Evolutionary conservation across 495 filamentous ascomycete genomes (phyloP).

Genomic region (Aspergillus baeticus): DNA sequence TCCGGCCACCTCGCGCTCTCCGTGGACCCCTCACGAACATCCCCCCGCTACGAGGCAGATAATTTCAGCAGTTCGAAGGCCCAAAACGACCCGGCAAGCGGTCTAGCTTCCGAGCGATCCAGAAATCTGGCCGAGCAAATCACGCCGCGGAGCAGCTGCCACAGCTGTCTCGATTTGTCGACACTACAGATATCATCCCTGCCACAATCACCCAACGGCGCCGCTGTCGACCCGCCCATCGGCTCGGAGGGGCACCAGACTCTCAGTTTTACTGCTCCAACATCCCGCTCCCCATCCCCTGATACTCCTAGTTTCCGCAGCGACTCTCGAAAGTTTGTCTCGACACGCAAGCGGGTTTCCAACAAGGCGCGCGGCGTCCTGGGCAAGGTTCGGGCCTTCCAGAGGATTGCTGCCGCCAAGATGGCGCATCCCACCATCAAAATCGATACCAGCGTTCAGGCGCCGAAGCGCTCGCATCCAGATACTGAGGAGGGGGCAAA

Average conservation of each 20-base stretch:
- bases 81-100: constrained; percentile 9
- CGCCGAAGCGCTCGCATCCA: constrained; percentile 41
- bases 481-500: constrained; percentile 36
- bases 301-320: constrained; percentile 32
- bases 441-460: constrained; percentile 44
- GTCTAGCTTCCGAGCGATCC: constrained; percentile 26
- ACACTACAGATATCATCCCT: constrained; percentile 42
- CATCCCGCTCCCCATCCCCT: constrained; percentile 35
- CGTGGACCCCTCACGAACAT: background rate
- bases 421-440: constrained; percentile 49
- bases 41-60: constrained; percentile 1
- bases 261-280: constrained; percentile 26
- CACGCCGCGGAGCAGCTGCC: constrained; percentile 46
- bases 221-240: constrained; percentile 25
- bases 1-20: constrained; percentile 1
- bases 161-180: constrained; percentile 53
- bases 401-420: constrained; percentile 43
- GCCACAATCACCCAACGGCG: constrained; percentile 25
- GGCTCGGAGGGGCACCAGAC: constrained; percentile 25
- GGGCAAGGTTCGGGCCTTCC: constrained; percentile 47
- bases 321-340: constrained; percentile 31
- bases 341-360: constrained; percentile 36
- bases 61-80: background rate
- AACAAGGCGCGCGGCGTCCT: constrained; percentile 48
- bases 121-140: constrained; percentile 49